Conservation (phyloP, 768 basidiomycete genomes). For the Agaricus blazei region DNA sequence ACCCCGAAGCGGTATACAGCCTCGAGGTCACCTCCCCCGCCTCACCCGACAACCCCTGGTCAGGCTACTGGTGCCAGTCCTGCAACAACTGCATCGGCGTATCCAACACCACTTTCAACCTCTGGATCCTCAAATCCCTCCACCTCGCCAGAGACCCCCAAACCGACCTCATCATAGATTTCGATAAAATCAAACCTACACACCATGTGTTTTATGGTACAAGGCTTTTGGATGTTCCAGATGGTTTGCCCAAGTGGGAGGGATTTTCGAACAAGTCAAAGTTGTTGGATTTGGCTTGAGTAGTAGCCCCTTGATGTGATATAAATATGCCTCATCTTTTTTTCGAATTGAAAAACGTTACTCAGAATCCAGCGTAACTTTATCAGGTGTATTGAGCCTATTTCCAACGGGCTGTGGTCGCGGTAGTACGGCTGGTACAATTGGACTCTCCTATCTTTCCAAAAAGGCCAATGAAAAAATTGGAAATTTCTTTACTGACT, state of each 20-base stretch:
- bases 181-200: slow-evolving; percentile 57
- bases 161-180: slow-evolving; percentile 35
- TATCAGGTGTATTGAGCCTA: too few relatives aligned
- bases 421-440: too few relatives aligned
- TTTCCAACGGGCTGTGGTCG: too few relatives aligned
- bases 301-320: too few relatives aligned
- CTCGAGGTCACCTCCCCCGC: slow-evolving; percentile 27
- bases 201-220: slow-evolving; percentile 66
- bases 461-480: too few relatives aligned
- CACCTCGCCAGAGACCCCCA: slow-evolving; percentile 47
- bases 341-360: too few relatives aligned
- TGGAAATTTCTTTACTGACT: too few relatives aligned
- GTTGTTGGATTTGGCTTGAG: neutral
- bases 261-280: slow-evolving; percentile 54
- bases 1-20: slow-evolving; percentile 28
- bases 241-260: slow-evolving; percentile 57
- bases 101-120: slow-evolving; percentile 41
- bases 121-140: slow-evolving; percentile 54
- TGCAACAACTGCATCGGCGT: slow-evolving; percentile 54
- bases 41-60: slow-evolving; percentile 26
- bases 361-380: too few relatives aligned
- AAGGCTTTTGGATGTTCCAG: slow-evolving; percentile 49
- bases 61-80: slow-evolving; percentile 55
- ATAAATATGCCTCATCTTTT: too few relatives aligned
- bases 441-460: too few relatives aligned